phyloP scores from a whole-genome alignment of 225 moss, liverwort and hornwort species.

The Asterella californica region DNA sequence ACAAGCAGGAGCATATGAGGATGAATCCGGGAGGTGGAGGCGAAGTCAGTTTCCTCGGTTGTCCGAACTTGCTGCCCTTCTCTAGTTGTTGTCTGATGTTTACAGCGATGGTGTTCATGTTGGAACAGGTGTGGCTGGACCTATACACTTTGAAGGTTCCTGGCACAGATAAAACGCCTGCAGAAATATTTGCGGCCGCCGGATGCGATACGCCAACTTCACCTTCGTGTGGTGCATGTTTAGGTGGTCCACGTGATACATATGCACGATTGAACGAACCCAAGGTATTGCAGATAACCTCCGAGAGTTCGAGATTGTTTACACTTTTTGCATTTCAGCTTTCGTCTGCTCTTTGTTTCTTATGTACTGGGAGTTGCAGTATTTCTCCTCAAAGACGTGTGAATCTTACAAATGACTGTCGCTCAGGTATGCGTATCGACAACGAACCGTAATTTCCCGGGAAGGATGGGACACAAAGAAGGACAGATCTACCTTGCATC shows the following conservation, averaged over 20 bases:
- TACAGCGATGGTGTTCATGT: background rate
- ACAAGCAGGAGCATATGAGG: background rate
- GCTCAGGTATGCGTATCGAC: slow-evolving; percentile 93
- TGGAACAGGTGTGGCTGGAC: slow-evolving; percentile 76
- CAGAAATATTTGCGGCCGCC: slow-evolving; percentile 82
- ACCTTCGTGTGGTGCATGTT: slow-evolving; percentile 96
- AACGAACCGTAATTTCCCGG: slow-evolving; percentile 91
- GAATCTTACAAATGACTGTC: background rate
- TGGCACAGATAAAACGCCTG: slow-evolving; percentile 81
- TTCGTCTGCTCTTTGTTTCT: background rate
- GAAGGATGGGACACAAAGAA: slow-evolving; percentile 96
- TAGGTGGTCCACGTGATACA: slow-evolving; percentile 95
- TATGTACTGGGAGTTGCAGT: background rate
- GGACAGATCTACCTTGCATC: slow-evolving; percentile 92
- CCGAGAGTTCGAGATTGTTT: background rate
- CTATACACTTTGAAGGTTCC: slow-evolving; percentile 77
- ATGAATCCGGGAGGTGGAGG: background rate
- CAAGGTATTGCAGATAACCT: slow-evolving; percentile 36
- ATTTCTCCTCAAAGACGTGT: background rate
- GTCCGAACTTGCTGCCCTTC: background rate
- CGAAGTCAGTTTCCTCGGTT: background rate
- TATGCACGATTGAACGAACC: slow-evolving; percentile 95
- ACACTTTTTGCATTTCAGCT: background rate
- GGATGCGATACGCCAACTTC: slow-evolving; percentile 90
- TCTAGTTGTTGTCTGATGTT: background rate